These are phyloP conservation scores for Mortierella sp. DNA, from an alignment of 371 early-diverging fungal species.

Conservation along the genomic window DNA sequence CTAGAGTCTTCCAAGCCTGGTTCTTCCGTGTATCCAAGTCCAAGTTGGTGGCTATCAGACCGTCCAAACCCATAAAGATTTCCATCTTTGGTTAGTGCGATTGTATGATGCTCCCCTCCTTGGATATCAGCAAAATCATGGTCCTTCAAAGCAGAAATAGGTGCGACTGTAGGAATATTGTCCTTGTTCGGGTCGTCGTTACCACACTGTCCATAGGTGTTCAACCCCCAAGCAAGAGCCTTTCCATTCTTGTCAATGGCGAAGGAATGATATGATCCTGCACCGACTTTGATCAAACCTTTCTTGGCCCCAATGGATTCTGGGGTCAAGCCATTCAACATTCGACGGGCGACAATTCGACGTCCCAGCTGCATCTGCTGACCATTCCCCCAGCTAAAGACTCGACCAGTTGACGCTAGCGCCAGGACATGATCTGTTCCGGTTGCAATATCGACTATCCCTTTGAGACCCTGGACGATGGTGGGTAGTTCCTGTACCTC, in stretches of 20 bases:
- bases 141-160: conserved; percentile 66
- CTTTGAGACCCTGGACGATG: conserved; percentile 38
- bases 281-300: conserved; percentile 76
- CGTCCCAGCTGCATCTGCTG: conserved; percentile 95
- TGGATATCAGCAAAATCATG: conserved; percentile 63
- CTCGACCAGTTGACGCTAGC: conserved; percentile 76
- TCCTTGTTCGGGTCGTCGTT: conserved; percentile 62
- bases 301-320: conserved; percentile 67
- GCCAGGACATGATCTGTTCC: conserved; percentile 96
- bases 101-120: conserved; percentile 93
- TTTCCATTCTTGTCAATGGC: conserved; percentile 76
- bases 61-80: conserved; percentile 88
- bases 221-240: conserved; percentile 94
- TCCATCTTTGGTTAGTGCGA: conserved; percentile 83
- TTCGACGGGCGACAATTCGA: conserved; percentile 77
- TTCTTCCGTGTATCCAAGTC: conserved; percentile 74
- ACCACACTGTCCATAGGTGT: conserved; percentile 96
- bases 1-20: conserved; percentile 48
- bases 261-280: conserved; percentile 92
- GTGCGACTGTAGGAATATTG: conserved; percentile 57
- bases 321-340: conserved; percentile 70
- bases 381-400: conserved; percentile 96
- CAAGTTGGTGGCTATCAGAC: conserved; percentile 95
- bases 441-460: conserved; percentile 84
- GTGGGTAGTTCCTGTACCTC: conserved; percentile 68